Evolutionary conservation across 1,284 basidiomycete genomes (phyloP), one percentile per base, ranked within the genome.

Genomic region (Limonomyces culmigenus): DNA sequence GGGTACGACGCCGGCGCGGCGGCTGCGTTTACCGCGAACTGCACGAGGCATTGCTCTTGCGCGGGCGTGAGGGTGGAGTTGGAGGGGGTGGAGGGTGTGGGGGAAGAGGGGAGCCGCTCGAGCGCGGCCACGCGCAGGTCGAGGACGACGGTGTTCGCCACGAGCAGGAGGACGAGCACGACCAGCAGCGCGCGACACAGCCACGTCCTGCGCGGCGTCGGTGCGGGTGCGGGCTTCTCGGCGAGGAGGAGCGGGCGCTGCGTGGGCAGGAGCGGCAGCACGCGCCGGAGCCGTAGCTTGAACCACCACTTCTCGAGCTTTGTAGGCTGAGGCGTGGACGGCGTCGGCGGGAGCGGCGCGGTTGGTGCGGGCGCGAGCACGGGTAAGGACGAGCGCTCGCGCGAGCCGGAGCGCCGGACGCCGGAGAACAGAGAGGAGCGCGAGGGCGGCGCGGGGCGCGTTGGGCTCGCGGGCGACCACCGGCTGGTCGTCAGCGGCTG

Each of bases 1-100:
- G 66, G 65, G 44, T 67, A 70, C 1, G 47, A 45, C 14, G 50
- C 44, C 0, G 67, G 63, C 35, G 57, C 51, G 1, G 53, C 49
- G 1, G 65, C 59, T 0, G 67, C 68, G 34, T 67, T 58, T 32
- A 67, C 43, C 14, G 49, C 56, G 46, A 60, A 70, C 42, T 70
- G 55, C 15, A 58, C 55, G 29, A 70, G 47, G 45, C 67, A 70
- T 42, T 60, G 54, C 39, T 60, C 53, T 19, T 60, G 54, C 35
- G 58, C 51, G 20, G 46, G 48, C 14, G 64, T 62, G 20, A 67
- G 54, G 2, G 40, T 32, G 8, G 45, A 37, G 3, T 55, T 36
- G 12, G 46, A 46, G 32, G 46, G 42, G 3, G 45, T 41, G 4
- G 51, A 45, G 2, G 48, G 35, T 5, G 46, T 37, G 3, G 45